Conservation (phyloP, 2,329 filamentous ascomycete genomes). For the Alternaria incomplexa region DNA sequence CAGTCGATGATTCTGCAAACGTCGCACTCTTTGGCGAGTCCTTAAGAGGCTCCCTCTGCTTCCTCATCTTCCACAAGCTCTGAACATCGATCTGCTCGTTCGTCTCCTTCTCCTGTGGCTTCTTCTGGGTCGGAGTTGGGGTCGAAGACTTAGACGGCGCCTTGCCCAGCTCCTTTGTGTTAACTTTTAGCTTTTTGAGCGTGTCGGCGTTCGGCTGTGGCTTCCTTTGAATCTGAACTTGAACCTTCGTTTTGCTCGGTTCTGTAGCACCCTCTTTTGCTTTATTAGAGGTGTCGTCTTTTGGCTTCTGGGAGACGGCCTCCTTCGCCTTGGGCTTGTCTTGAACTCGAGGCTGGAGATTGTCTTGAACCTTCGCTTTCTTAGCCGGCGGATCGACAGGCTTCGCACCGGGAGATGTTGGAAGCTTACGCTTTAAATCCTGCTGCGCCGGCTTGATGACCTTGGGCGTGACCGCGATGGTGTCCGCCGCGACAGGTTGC, state of each 20-base stretch:
- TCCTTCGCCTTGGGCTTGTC: neutral
- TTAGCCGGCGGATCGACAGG: neutral
- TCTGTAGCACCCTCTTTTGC: neutral
- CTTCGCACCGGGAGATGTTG: neutral
- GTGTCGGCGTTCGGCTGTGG: neutral
- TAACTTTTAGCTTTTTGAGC: neutral
- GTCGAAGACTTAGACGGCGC: neutral
- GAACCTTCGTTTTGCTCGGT: neutral
- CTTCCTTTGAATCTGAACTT: neutral
- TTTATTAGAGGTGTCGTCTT: neutral
- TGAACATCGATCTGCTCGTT: neutral
- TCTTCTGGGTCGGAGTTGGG: neutral
- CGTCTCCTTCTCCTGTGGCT: neutral
- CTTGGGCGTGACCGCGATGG: neutral
- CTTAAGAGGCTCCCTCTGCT: neutral
- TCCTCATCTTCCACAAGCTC: neutral
- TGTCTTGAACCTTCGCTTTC: neutral
- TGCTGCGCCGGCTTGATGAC: neutral
- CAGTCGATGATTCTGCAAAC: slow-evolving; percentile 6
- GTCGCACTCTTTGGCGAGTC: neutral
- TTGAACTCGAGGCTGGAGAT: neutral
- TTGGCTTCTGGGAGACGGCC: neutral
- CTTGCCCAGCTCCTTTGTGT: neutral
- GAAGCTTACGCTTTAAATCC: neutral
- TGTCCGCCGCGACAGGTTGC: neutral